Conservation (phyloP, 805 yeast species). For the Starmerella geochares region DNA sequence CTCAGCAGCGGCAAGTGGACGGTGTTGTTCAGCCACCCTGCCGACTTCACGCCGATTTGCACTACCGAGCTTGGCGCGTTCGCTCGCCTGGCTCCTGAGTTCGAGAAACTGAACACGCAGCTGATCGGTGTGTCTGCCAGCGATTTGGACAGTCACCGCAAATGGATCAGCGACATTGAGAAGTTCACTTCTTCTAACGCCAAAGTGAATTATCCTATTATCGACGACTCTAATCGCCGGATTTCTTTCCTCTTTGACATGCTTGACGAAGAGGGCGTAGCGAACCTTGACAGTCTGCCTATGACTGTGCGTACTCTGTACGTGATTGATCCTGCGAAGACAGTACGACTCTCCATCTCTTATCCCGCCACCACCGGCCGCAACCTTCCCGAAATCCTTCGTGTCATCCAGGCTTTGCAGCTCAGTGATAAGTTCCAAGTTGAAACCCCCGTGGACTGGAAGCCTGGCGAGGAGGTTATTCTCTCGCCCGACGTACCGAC, state of each 20-base stretch:
- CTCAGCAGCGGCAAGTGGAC: conserved; percentile 82
- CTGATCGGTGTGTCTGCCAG: conserved; percentile 86
- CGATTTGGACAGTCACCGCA: conserved; percentile 63
- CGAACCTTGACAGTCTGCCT: conserved; percentile 60
- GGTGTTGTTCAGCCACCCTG: conserved; percentile 86
- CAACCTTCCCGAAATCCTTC: not conserved
- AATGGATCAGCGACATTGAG: conserved; percentile 87
- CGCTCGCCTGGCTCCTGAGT: conserved; percentile 79
- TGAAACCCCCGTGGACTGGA: conserved; percentile 90
- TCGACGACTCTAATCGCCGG: conserved; percentile 77
- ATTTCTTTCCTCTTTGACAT: conserved; percentile 76
- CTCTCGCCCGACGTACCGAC: conserved; percentile 78
- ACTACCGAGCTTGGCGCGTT: conserved; percentile 94
- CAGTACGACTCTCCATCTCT: conserved; percentile 71
- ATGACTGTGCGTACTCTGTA: conserved; percentile 87
- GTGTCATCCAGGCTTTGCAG: conserved; percentile 69
- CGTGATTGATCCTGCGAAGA: conserved; percentile 82
- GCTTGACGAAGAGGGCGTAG: conserved; percentile 78
- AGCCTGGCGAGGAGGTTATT: conserved; percentile 79
- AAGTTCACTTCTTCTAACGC: conserved; percentile 61
- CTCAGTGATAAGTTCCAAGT: conserved; percentile 62
- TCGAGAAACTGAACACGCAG: conserved; percentile 72
- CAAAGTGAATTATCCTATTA: conserved; percentile 75
- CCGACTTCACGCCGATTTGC: conserved; percentile 93
- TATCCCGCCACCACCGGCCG: conserved; percentile 63